Percentiles rank a stretch among this genome's conserved stretches.
phyloP scores from a whole-genome alignment of 495 filamentous ascomycete genomes.

The Clohesyomyces aquaticus region DNA sequence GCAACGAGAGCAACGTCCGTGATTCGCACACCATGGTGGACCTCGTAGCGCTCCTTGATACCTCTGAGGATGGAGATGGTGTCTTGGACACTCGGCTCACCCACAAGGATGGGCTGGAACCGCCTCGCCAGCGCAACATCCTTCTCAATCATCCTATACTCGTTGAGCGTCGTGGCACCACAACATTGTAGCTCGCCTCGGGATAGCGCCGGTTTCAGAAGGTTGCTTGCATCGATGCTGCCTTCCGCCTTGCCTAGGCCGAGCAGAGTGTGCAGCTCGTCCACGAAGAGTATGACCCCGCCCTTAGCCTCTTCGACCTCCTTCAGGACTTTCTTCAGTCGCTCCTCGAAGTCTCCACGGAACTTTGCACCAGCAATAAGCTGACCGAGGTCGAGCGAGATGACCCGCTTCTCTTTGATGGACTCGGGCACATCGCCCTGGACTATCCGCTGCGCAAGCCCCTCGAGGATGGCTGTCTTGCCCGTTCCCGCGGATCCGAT shows the following conservation, averaged over 20 bases:
- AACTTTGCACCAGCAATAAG: slow-evolving; percentile 96
- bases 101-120: slow-evolving; percentile 90
- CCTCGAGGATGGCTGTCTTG: slow-evolving; percentile 94
- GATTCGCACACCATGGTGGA: slow-evolving; percentile 93
- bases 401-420: slow-evolving; percentile 90
- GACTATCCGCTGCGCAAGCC: slow-evolving; percentile 87
- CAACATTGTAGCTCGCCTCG: slow-evolving; percentile 93
- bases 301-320: slow-evolving; percentile 90
- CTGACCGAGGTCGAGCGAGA: slow-evolving; percentile 83
- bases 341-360: slow-evolving; percentile 93
- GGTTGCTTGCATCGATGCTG: slow-evolving; percentile 92
- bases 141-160: slow-evolving; percentile 93
- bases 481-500: slow-evolving; percentile 93
- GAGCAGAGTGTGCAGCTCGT: slow-evolving; percentile 90
- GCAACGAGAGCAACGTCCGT: slow-evolving; percentile 91
- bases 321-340: slow-evolving; percentile 84
- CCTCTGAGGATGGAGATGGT: slow-evolving; percentile 95
- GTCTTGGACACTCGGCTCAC: slow-evolving; percentile 85
- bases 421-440: slow-evolving; percentile 93
- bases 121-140: slow-evolving; percentile 89
- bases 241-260: slow-evolving; percentile 94
- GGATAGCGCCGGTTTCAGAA: slow-evolving; percentile 91
- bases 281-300: slow-evolving; percentile 89
- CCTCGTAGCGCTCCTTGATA: slow-evolving; percentile 96
- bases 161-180: slow-evolving; percentile 88